Evolutionary conservation across 1,139 yeast genomes (phyloP), one percentile per base, ranked within the genome.

Genomic region (Debaryomyces singareniensis): DNA sequence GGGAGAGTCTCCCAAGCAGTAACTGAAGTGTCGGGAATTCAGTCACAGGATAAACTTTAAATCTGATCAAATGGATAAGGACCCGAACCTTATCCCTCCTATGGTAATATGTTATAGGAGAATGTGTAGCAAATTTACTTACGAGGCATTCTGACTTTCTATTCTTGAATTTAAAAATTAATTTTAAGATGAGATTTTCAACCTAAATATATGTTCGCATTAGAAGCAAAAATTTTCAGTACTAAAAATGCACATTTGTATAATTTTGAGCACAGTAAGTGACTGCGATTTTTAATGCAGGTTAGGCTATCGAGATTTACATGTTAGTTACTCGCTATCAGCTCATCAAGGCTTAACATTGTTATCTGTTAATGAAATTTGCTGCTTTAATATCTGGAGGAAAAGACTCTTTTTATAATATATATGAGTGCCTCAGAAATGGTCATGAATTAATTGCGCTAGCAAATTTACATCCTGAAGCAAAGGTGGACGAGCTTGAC

Each of bases 351-450:
- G n/a, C n/a, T n/a, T n/a, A n/a, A n/a, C n/a, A n/a, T n/a, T n/a
- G n/a, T n/a, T n/a, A n/a, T n/a, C n/a, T n/a, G n/a, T n/a, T 7
- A 7, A 91, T 91, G 98, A 87, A 86, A 55, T 85, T 87, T 47
- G 83, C 86, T 24, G 98, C 95, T 0, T 65, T 91, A 25, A 78
- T 91, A 1, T 85, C 96, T 1, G 98, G 98, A 3, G 98, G 98
- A 0, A 91, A 91, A 52, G 98, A 91, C 54, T 87, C 96, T 5
- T 86, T 89, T 58, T 91, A 71, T 53, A 91, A 89, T 49, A 78
- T 91, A 25, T 63, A 86, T 27, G 95, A 89, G 49, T 86, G 97
- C 48, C 48, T 83, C 10, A 68, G 74, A 3, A 77, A 82, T 35
- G 95, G 94, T 4, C 98, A 91, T 58, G 83, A 84, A 45, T 61